A percentile compares a stretch with the other conserved stretches of the same genome.
Evolutionary conservation across 2,329 filamentous ascomycete species (phyloP).

Genomic region (Magnaporthiopsis rhizophila): DNA sequence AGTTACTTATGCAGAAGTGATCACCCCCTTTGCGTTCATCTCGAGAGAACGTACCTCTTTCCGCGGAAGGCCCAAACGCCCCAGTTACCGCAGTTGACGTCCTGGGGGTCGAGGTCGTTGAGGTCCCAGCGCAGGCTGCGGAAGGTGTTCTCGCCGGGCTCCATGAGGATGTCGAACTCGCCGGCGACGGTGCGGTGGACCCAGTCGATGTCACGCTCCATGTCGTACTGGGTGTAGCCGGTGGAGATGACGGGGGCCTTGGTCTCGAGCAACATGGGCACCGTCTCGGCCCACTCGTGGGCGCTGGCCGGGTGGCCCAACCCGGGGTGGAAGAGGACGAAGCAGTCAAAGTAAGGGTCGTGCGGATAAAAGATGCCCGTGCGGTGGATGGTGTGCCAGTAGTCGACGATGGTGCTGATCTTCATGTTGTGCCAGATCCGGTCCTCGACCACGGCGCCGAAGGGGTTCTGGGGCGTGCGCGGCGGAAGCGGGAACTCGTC

Average conservation of each 20-base stretch:
- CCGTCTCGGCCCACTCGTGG: conserved; percentile 87
- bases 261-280: conserved; percentile 85
- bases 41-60: conserved; percentile 61
- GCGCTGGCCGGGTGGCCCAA: conserved; percentile 88
- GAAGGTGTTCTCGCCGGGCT: conserved; percentile 92
- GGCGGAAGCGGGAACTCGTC: conserved; percentile 85
- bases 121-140: conserved; percentile 93
- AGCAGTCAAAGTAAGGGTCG: conserved; percentile 97
- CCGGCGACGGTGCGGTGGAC: conserved; percentile 77
- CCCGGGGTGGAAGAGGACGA: conserved; percentile 94
- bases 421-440: conserved; percentile 84
- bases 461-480: conserved; percentile 79
- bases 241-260: conserved; percentile 93
- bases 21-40: too few relatives aligned
- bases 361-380: conserved; percentile 87
- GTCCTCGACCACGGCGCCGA: conserved; percentile 89
- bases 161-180: conserved; percentile 85
- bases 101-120: conserved; percentile 90
- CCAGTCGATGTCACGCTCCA: conserved; percentile 88
- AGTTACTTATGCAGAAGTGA: too few relatives aligned
- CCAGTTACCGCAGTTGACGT: conserved; percentile 94
- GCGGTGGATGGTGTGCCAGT: conserved; percentile 94
- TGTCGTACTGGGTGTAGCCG: conserved; percentile 91
- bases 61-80: conserved; percentile 95
- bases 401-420: conserved; percentile 95